A percentile compares a stretch with the other conserved stretches of the same genome.
phyloP scores from a whole-genome alignment of 768 basidiomycete species.

The Boletus fagicola region DNA sequence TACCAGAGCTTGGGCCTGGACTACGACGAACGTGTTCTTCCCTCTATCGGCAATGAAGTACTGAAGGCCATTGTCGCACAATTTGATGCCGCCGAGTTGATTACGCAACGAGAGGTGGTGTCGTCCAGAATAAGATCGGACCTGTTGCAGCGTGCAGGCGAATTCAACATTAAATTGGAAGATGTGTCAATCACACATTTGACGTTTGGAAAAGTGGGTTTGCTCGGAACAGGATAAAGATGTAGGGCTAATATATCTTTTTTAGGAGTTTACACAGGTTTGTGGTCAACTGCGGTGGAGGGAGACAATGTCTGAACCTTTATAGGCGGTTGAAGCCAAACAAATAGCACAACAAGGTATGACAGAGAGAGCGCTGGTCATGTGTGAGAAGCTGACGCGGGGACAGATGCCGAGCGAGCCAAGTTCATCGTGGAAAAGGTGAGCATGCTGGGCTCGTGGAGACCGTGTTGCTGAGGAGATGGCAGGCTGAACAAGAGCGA shows the following conservation, averaged over 20 bases:
- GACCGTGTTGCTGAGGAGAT: slow-evolving; percentile 19
- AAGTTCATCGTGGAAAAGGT: slow-evolving; percentile 99
- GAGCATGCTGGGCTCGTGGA: slow-evolving; percentile 11
- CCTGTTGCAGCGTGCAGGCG: slow-evolving; percentile 87
- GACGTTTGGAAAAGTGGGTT: slow-evolving; percentile 77
- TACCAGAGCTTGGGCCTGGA: slow-evolving; percentile 94
- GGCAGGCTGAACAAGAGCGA: slow-evolving; percentile 95
- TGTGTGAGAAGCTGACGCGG: slow-evolving; percentile 14
- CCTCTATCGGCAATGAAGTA: slow-evolving; percentile 97
- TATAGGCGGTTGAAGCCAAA: slow-evolving; percentile 95
- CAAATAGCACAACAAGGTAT: slow-evolving; percentile 98
- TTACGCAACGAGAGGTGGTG: slow-evolving; percentile 97
- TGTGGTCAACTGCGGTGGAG: slow-evolving; percentile 4
- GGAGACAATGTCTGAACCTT: not conserved
- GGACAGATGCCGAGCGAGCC: slow-evolving; percentile 91
- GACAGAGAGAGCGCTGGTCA: slow-evolving; percentile 11
- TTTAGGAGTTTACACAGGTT: slow-evolving; percentile 81
- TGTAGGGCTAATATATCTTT: slow-evolving; percentile 6
- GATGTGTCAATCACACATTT: slow-evolving; percentile 96
- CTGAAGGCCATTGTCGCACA: slow-evolving; percentile 98
- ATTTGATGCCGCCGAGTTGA: slow-evolving; percentile 94
- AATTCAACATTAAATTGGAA: slow-evolving; percentile 94
- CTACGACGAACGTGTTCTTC: slow-evolving; percentile 96
- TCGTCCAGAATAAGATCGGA: slow-evolving; percentile 92
- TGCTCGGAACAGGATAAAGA: not conserved